Percentiles rank a stretch among this genome's conserved stretches.
These are phyloP conservation scores for Xerocomellus intermedius DNA, from an alignment of 768 basidiomycete genomes.

Conservation along the genomic window DNA sequence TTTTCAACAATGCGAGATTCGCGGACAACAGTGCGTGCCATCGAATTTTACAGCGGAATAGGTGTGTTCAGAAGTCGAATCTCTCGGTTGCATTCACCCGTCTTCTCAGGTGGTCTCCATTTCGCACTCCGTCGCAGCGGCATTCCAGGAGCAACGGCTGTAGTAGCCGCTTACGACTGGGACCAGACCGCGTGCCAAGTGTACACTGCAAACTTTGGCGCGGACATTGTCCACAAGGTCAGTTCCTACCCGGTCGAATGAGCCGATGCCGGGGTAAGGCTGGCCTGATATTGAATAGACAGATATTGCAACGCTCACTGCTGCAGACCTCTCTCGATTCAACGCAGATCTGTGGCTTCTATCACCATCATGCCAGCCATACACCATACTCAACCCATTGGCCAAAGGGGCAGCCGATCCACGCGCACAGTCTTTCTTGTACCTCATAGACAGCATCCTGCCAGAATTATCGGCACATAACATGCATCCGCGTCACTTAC, in stretches of 20 bases:
- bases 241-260: neutral
- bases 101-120: constrained; percentile 63
- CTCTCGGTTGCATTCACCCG: neutral
- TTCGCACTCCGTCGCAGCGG: constrained; percentile 56
- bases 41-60: constrained; percentile 81
- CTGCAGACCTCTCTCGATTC: constrained; percentile 40
- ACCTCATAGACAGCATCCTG: constrained; percentile 61
- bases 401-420: constrained; percentile 73
- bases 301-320: constrained; percentile 61
- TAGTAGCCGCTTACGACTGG: constrained; percentile 79
- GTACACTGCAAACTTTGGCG: constrained; percentile 60
- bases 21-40: constrained; percentile 18
- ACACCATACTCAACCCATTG: constrained; percentile 72
- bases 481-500: constrained; percentile 54
- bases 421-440: constrained; percentile 72
- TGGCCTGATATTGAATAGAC: constrained; percentile 33
- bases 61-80: constrained; percentile 40
- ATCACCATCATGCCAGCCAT: constrained; percentile 79
- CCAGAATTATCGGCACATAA: constrained; percentile 49
- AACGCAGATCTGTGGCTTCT: no score
- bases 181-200: constrained; percentile 72
- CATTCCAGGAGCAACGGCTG: constrained; percentile 42
- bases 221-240: constrained; percentile 41
- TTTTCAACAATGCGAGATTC: neutral
- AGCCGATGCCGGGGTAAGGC: neutral